Percentiles rank a stretch among this genome's conserved stretches.
phyloP scores from a whole-genome alignment of 2,329 filamentous ascomycete species.

The Phaeomoniella chlamydospora region DNA sequence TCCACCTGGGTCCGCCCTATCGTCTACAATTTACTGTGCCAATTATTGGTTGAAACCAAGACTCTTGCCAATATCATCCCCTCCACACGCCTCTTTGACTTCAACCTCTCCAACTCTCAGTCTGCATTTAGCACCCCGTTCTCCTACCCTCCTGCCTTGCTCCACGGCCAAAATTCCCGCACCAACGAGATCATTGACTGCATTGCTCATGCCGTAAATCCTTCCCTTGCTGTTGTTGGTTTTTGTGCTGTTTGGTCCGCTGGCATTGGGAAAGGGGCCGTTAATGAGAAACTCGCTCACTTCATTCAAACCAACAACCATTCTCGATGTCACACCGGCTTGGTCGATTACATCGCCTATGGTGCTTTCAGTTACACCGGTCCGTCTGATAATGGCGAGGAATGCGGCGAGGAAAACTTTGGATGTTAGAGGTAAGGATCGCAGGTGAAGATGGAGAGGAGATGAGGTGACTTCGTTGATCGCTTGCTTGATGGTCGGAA shows the following conservation, averaged over 20 bases:
- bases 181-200: constrained; percentile 70
- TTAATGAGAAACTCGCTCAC: constrained; percentile 44
- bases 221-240: constrained; percentile 20
- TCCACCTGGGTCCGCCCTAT: too few relatives aligned
- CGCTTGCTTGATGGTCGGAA: constrained; percentile 81
- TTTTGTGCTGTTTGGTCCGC: constrained; percentile 8
- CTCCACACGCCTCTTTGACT: constrained; percentile 71
- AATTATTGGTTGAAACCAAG: constrained; percentile 48
- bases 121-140: constrained; percentile 75
- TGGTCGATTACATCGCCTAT: constrained; percentile 86
- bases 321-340: constrained; percentile 51
- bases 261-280: too few relatives aligned
- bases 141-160: constrained; percentile 49
- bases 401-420: constrained; percentile 80
- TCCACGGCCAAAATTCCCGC: constrained; percentile 82
- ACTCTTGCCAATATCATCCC: constrained; percentile 74
- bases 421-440: constrained; percentile 62
- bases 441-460: constrained; percentile 78
- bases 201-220: constrained; percentile 49
- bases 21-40: too few relatives aligned
- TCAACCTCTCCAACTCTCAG: constrained; percentile 83
- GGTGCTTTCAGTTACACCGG: constrained; percentile 73
- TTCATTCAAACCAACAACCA: constrained; percentile 41
- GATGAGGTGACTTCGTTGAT: constrained; percentile 92
- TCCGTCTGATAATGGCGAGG: constrained; percentile 62